These are phyloP conservation scores for Venturiaceae sp. DNA, from an alignment of 2,329 filamentous ascomycete genomes.

Conservation along the genomic window DNA sequence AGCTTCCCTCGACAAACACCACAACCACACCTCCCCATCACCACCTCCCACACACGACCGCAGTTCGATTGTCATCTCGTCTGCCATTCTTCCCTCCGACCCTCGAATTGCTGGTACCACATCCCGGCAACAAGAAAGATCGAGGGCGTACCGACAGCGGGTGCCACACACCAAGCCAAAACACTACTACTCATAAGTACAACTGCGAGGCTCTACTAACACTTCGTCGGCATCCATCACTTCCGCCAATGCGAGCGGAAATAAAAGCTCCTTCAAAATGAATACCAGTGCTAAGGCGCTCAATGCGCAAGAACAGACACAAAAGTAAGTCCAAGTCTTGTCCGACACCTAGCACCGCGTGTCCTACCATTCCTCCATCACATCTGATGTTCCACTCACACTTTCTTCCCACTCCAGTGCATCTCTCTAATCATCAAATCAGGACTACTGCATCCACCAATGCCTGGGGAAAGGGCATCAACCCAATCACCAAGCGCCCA, in stretches of 20 bases:
- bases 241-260: slow-evolving; percentile 25
- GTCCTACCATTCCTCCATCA: not conserved
- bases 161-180: no score
- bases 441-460: slow-evolving; percentile 21
- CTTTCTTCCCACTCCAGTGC: no score
- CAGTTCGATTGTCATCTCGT: slow-evolving; percentile 5
- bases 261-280: slow-evolving; percentile 39
- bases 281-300: slow-evolving; percentile 34
- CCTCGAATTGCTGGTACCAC: not conserved
- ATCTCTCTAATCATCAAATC: not conserved
- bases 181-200: no score
- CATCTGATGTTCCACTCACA: no score
- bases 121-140: not conserved
- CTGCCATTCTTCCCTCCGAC: not conserved
- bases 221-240: slow-evolving; percentile 9
- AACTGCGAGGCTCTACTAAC: not conserved
- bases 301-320: slow-evolving; percentile 34
- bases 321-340: slow-evolving; percentile 2
- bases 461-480: slow-evolving; percentile 52
- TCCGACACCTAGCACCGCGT: not conserved
- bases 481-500: slow-evolving; percentile 49
- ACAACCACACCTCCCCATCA: slow-evolving; percentile 1
- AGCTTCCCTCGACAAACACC: not conserved
- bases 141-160: not conserved
- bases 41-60: not conserved